Evolutionary conservation across 495 filamentous ascomycete species (phyloP).

Genomic region (Penicillium coffeae): DNA sequence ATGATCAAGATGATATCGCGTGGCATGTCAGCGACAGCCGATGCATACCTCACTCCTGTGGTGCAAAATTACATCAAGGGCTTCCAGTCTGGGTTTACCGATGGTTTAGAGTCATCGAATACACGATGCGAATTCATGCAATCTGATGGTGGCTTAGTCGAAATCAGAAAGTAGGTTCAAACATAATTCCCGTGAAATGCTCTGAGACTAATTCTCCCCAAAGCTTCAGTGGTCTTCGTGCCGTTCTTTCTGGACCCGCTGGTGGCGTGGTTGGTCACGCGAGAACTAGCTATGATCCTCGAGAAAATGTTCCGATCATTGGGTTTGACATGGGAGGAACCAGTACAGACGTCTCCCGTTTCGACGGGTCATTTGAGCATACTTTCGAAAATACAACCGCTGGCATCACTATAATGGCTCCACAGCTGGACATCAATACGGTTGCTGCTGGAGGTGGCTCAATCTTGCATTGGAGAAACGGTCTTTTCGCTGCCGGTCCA

Average conservation of each 20-base stretch:
- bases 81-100: slow-evolving; percentile 57
- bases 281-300: slow-evolving; percentile 74
- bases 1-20: slow-evolving; percentile 68
- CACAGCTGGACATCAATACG: slow-evolving; percentile 91
- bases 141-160: slow-evolving; percentile 44
- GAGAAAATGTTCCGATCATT: slow-evolving; percentile 78
- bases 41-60: slow-evolving; percentile 89
- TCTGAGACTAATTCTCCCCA: neutral
- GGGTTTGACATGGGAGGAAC: slow-evolving; percentile 55
- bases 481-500: slow-evolving; percentile 82
- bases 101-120: slow-evolving; percentile 34
- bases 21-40: slow-evolving; percentile 80
- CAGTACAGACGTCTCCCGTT: slow-evolving; percentile 83
- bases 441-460: slow-evolving; percentile 93
- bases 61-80: slow-evolving; percentile 84
- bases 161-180: slow-evolving; percentile 29
- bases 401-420: slow-evolving; percentile 85
- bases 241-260: slow-evolving; percentile 51
- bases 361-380: slow-evolving; percentile 84
- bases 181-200: no score
- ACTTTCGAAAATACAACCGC: slow-evolving; percentile 91
- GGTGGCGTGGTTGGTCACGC: slow-evolving; percentile 80
- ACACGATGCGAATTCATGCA: slow-evolving; percentile 41
- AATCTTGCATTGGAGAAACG: slow-evolving; percentile 76
- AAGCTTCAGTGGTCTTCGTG: slow-evolving; percentile 44